Conservation (phyloP, 352 stramenopile species). For the Pythium guiyangense region DNA sequence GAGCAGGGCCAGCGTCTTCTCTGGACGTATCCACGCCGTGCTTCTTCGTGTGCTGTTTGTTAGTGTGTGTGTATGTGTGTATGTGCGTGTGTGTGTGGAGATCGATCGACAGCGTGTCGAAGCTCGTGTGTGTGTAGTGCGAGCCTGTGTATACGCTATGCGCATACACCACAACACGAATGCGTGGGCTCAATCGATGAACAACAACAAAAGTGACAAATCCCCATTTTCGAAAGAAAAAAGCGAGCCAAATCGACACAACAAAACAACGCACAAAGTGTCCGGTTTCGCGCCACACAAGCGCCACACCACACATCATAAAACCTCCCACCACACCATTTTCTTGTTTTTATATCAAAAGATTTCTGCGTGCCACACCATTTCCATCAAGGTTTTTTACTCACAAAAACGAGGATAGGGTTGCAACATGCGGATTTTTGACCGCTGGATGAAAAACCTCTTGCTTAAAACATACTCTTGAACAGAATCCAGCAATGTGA, state of each 20-base stretch:
- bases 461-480: too few species aligned
- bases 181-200: too few species aligned
- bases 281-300: too few species aligned
- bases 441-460: neutral
- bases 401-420: neutral
- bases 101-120: too few species aligned
- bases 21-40: conserved; percentile 11
- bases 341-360: neutral
- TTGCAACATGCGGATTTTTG: neutral
- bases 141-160: too few species aligned
- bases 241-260: neutral
- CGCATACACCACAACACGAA: too few species aligned
- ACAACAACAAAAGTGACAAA: too few species aligned
- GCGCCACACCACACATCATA: neutral
- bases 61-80: too few species aligned
- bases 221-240: neutral
- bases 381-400: neutral
- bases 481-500: too few species aligned
- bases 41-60: neutral
- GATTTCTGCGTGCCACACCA: neutral
- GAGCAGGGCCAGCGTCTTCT: conserved; percentile 7
- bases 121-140: too few species aligned
- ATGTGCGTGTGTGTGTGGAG: too few species aligned
- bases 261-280: neutral
- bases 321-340: neutral